Evolutionary conservation across 2,329 filamentous ascomycete species (phyloP).

Genomic region (Penicillium nordicum): DNA sequence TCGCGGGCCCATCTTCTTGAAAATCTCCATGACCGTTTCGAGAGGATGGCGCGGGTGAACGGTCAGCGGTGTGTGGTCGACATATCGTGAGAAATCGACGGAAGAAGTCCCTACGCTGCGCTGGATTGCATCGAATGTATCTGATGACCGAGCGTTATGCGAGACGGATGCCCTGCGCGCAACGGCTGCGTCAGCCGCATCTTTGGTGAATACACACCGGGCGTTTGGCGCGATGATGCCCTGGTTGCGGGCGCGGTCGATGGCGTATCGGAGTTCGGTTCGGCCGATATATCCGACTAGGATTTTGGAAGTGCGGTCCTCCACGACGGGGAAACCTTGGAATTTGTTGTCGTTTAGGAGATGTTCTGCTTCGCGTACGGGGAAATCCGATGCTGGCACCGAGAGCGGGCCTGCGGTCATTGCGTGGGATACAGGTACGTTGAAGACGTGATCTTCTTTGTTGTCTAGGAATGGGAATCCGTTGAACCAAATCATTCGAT

Average conservation of each 20-base stretch:
- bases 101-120: slow-evolving; percentile 54
- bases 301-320: slow-evolving; percentile 65
- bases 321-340: slow-evolving; percentile 89
- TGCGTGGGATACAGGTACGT: slow-evolving; percentile 83
- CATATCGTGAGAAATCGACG: slow-evolving; percentile 80
- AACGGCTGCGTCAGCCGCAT: slow-evolving; percentile 43
- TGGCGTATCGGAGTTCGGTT: slow-evolving; percentile 85
- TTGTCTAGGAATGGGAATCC: slow-evolving; percentile 95
- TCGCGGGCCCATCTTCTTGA: slow-evolving; percentile 93
- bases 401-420: slow-evolving; percentile 77
- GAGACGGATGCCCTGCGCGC: slow-evolving; percentile 30
- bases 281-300: slow-evolving; percentile 89
- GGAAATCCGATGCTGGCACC: slow-evolving; percentile 70
- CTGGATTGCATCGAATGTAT: slow-evolving; percentile 60
- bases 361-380: slow-evolving; percentile 71
- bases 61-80: slow-evolving; percentile 83
- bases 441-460: slow-evolving; percentile 96
- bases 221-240: slow-evolving; percentile 63
- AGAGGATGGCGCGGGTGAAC: slow-evolving; percentile 87
- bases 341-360: slow-evolving; percentile 75
- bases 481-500: slow-evolving; percentile 98
- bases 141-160: slow-evolving; percentile 33
- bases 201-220: slow-evolving; percentile 67
- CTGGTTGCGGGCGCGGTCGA: slow-evolving; percentile 72
- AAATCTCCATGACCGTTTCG: slow-evolving; percentile 97